Conservation (phyloP, 352 stramenopile species). For the Globisporangium perplexum region DNA sequence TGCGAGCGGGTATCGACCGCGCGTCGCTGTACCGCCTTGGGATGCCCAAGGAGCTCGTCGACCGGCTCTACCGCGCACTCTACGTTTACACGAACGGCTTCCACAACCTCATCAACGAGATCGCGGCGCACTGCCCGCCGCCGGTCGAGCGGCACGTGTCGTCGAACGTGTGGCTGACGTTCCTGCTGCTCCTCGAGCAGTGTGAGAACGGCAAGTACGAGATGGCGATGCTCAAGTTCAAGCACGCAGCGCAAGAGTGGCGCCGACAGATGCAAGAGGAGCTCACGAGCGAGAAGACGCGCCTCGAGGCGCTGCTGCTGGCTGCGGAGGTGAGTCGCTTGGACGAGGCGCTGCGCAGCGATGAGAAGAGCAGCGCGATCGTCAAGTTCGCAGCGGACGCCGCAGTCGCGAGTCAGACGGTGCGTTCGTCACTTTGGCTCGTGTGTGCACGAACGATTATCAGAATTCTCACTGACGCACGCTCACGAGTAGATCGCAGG, state of each 20-base stretch:
- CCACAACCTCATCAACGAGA: slow-evolving; percentile 80
- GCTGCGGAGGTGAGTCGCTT: slow-evolving; percentile 21
- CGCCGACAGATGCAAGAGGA: slow-evolving; percentile 45
- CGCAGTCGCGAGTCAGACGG: slow-evolving; percentile 25
- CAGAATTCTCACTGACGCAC: neutral
- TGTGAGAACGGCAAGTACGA: slow-evolving; percentile 80
- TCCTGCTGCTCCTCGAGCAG: slow-evolving; percentile 69
- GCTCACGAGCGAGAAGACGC: slow-evolving; percentile 30
- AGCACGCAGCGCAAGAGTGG: slow-evolving; percentile 54
- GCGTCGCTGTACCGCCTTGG: slow-evolving; percentile 62
- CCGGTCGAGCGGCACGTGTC: slow-evolving; percentile 70
- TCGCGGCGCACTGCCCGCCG: slow-evolving; percentile 60
- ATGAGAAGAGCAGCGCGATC: slow-evolving; percentile 46
- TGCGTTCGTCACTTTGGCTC: slow-evolving; percentile 8
- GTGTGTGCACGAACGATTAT: neutral
- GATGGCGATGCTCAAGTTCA: slow-evolving; percentile 85
- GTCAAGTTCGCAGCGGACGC: slow-evolving; percentile 38
- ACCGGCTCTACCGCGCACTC: slow-evolving; percentile 70
- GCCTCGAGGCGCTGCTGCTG: slow-evolving; percentile 28
- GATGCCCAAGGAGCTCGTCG: slow-evolving; percentile 73
- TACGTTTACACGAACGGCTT: slow-evolving; percentile 86
- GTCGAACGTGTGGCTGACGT: slow-evolving; percentile 73
- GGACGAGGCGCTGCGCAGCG: slow-evolving; percentile 28
- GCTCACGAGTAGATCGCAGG: slow-evolving; percentile 25
- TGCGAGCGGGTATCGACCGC: slow-evolving; percentile 63